These are phyloP conservation scores for Aspergillus avenaceus DNA, from an alignment of 495 filamentous ascomycete species.

Conservation along the genomic window DNA sequence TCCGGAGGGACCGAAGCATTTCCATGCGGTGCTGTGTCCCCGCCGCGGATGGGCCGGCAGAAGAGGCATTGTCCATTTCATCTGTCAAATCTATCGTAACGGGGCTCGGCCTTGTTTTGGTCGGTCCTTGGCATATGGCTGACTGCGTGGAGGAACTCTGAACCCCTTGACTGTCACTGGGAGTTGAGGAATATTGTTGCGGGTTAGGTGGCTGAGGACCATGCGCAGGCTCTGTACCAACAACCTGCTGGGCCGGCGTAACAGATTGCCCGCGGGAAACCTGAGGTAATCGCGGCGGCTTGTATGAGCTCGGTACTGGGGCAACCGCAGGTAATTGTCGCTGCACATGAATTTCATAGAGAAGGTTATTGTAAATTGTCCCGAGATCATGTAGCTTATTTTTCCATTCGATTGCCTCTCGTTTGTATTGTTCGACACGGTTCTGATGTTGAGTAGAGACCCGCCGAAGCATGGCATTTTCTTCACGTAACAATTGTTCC, in stretches of 20 bases:
- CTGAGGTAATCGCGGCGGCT: conserved; percentile 9
- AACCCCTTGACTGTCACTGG: background rate
- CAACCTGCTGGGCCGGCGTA: background rate
- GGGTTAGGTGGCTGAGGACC: background rate
- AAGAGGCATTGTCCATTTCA: conserved; percentile 1
- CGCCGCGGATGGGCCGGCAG: conserved; percentile 1
- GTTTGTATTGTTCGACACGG: conserved; percentile 17
- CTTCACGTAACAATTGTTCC: conserved; percentile 18
- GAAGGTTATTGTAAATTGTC: conserved; percentile 20
- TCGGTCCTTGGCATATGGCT: background rate
- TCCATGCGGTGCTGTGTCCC: conserved; percentile 2
- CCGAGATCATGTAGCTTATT: conserved; percentile 13
- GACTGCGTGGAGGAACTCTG: background rate
- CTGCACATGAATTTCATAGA: conserved; percentile 19
- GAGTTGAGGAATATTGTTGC: background rate
- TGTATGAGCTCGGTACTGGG: conserved; percentile 15
- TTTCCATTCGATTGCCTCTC: conserved; percentile 20
- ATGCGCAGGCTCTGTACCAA: background rate
- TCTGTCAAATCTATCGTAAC: conserved; percentile 25
- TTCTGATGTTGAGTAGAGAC: conserved; percentile 14
- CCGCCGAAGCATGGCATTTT: conserved; percentile 21
- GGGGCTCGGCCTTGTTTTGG: background rate
- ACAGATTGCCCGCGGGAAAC: background rate
- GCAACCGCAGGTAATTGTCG: conserved; percentile 11
- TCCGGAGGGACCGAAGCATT: conserved; percentile 17